Conservation (phyloP, 2,329 filamentous ascomycete genomes). For the Neopestalotiopsis rosae region DNA sequence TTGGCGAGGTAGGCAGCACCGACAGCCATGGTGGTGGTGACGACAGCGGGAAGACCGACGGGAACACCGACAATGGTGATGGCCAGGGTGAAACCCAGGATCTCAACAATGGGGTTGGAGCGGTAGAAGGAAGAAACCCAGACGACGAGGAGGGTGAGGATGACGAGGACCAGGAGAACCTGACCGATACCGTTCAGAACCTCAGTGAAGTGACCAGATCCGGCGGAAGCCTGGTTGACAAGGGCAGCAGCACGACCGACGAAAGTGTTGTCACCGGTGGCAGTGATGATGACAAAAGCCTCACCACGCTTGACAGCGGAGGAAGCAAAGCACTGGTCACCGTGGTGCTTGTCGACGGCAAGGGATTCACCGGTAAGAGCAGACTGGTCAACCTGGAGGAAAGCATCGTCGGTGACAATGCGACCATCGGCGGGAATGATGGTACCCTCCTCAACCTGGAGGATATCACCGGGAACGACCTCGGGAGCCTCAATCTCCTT, state of each 20-base stretch:
- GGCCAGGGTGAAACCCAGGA: constrained; percentile 84
- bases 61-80: constrained; percentile 93
- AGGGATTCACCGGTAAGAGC: constrained; percentile 92
- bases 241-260: constrained; percentile 88
- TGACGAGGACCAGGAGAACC: constrained; percentile 78
- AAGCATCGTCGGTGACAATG: constrained; percentile 82
- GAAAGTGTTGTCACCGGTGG: constrained; percentile 88
- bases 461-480: constrained; percentile 88
- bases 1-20: constrained; percentile 90
- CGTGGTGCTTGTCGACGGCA: constrained; percentile 85
- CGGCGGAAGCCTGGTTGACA: constrained; percentile 76
- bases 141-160: constrained; percentile 80
- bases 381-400: constrained; percentile 90
- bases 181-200: constrained; percentile 88
- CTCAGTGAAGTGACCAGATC: constrained; percentile 87
- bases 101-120: constrained; percentile 78
- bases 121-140: constrained; percentile 91
- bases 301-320: constrained; percentile 91
- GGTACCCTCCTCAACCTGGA: constrained; percentile 89
- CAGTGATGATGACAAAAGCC: constrained; percentile 80
- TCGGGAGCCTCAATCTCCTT: constrained; percentile 82
- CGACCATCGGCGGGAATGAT: constrained; percentile 90
- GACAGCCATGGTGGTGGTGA: constrained; percentile 94
- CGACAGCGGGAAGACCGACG: constrained; percentile 90
- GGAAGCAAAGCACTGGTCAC: constrained; percentile 82